Evolutionary conservation across 805 yeast genomes (phyloP).

Genomic region (Clavispora fructus): DNA sequence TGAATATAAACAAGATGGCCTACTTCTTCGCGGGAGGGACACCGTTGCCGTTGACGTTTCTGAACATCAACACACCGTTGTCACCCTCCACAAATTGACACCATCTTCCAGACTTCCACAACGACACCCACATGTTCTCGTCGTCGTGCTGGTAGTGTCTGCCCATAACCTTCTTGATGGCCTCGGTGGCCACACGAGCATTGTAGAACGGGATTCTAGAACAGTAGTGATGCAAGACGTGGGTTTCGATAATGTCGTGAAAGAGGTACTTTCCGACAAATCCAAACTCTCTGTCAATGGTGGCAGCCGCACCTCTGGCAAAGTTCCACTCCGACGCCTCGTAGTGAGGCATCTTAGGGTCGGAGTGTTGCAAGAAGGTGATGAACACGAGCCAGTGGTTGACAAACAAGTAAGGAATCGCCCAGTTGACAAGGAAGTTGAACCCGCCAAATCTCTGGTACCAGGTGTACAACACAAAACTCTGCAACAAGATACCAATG

Average conservation of each 20-base stretch:
- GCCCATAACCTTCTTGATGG: conserved; percentile 81
- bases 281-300: conserved; percentile 80
- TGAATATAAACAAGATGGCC: not conserved
- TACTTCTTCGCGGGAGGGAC: conserved; percentile 12
- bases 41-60: conserved; percentile 48
- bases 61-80: conserved; percentile 53
- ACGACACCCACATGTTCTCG: conserved; percentile 68
- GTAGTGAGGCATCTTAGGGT: conserved; percentile 75
- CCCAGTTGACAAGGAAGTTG: conserved; percentile 62
- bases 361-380: conserved; percentile 81
- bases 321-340: conserved; percentile 72
- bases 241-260: conserved; percentile 90
- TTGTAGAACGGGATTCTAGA: conserved; percentile 85
- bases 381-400: conserved; percentile 90
- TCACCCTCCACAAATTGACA: conserved; percentile 75
- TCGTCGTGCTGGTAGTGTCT: conserved; percentile 61
- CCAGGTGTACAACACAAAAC: conserved; percentile 53
- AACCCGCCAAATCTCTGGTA: conserved; percentile 57
- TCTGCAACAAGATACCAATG: conserved; percentile 58
- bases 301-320: conserved; percentile 87
- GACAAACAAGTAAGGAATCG: conserved; percentile 70
- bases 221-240: conserved; percentile 79
- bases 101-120: conserved; percentile 58
- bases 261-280: conserved; percentile 72
- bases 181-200: conserved; percentile 74